These are phyloP conservation scores for Dactylis glomerata DNA, from an alignment of 176 grass and related monocot genomes.

Conservation along the genomic window DNA sequence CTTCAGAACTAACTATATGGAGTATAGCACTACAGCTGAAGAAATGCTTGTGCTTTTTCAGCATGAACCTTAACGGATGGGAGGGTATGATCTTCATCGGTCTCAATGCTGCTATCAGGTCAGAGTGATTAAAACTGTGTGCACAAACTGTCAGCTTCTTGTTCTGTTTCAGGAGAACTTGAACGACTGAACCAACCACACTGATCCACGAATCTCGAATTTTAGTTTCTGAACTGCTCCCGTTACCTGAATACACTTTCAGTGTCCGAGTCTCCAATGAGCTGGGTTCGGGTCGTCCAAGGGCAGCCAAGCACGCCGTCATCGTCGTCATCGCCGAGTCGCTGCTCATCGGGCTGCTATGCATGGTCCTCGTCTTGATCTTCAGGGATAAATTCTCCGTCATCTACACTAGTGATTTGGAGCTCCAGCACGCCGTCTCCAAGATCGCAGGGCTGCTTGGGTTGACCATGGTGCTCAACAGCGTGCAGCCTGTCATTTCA, in stretches of 20 bases:
- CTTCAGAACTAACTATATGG: background rate
- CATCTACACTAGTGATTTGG: slow-evolving; percentile 36
- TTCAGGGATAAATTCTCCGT: slow-evolving; percentile 27
- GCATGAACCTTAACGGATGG: slow-evolving; percentile 72
- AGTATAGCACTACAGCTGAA: background rate
- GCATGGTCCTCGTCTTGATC: slow-evolving; percentile 37
- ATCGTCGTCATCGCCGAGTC: slow-evolving; percentile 42
- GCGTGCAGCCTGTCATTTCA: slow-evolving; percentile 60
- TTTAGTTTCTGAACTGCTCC: background rate
- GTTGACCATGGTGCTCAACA: slow-evolving; percentile 69
- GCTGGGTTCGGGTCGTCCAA: slow-evolving; percentile 38
- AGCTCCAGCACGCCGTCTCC: slow-evolving; percentile 31
- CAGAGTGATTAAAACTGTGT: background rate
- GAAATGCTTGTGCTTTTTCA: background rate
- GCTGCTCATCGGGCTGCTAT: slow-evolving; percentile 30
- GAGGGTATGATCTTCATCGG: slow-evolving; percentile 65
- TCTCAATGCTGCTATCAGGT: slow-evolving; percentile 56
- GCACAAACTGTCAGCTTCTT: background rate
- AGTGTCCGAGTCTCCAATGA: slow-evolving; percentile 63
- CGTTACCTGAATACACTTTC: background rate
- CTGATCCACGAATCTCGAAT: background rate
- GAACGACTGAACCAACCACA: background rate
- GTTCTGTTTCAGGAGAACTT: background rate
- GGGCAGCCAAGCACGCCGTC: slow-evolving; percentile 40
- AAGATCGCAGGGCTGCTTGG: slow-evolving; percentile 42